Conservation (phyloP, 1,139 yeast species). For the Hansenula lynferdii region DNA sequence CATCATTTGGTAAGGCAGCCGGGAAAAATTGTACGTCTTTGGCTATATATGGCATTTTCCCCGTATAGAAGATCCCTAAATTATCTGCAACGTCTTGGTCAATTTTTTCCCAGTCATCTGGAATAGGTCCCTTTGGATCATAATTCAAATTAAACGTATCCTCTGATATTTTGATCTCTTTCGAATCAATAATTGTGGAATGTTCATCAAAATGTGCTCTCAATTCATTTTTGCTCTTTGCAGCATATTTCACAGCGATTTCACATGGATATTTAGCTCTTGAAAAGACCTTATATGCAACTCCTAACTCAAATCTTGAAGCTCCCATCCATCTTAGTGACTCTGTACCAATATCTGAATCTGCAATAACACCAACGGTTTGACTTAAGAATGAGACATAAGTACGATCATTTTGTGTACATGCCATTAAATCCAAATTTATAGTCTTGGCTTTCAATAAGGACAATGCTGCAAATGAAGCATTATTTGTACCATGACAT, state of each 20-base stretch:
- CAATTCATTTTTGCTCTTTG: constrained; percentile 50
- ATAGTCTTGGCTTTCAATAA: constrained; percentile 65
- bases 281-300: constrained; percentile 54
- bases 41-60: constrained; percentile 89
- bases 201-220: constrained; percentile 43
- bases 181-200: constrained; percentile 14
- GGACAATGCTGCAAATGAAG: constrained; percentile 64
- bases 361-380: constrained; percentile 89
- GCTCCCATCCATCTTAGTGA: constrained; percentile 87
- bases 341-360: constrained; percentile 91
- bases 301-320: constrained; percentile 79
- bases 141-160: constrained; percentile 35
- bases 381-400: constrained; percentile 76
- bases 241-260: constrained; percentile 62
- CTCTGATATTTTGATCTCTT: constrained; percentile 20
- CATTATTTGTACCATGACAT: constrained; percentile 67
- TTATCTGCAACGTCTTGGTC: constrained; percentile 45
- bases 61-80: constrained; percentile 74
- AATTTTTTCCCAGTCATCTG: constrained; percentile 63
- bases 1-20: constrained; percentile 86
- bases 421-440: constrained; percentile 78
- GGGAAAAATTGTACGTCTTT: constrained; percentile 86
- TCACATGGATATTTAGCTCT: constrained; percentile 76
- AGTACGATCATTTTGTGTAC: constrained; percentile 47
- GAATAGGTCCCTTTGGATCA: constrained; percentile 45